Evolutionary conservation across 1,139 yeast species (phyloP), one percentile per base, ranked within the genome.

Genomic region (Eremothecium coryli): DNA sequence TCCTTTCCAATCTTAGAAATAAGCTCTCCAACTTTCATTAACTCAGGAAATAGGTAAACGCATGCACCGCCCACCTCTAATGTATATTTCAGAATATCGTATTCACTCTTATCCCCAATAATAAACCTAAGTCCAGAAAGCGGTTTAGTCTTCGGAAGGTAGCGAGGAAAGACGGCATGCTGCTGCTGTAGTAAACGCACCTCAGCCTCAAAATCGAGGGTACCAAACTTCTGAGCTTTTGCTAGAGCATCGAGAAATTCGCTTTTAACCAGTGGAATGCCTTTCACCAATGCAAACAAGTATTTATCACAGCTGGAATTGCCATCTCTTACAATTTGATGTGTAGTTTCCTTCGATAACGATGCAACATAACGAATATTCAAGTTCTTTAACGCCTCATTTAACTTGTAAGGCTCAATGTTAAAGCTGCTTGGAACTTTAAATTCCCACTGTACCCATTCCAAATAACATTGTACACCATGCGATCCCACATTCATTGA

Each of bases 211-310:
- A 43, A 44, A 14, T 37, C 36, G 10, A 35, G 29, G 12, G 30
- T 27, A 9, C 26, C 31, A 16, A 36, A 26, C 10, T 31, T n/a
- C 7, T 33, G 11, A 4, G 22, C 17, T 15, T 23, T 20, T 4
- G 23, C n/a, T n/a, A 39, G 27, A 6, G 31, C 35, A n/a, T 15
- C 26, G 14, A 45, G 18, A 25, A 43, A 42, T n/a, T 27, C 33
- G 6, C 33, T 30, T 1, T 32, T 33, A 28, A 41, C 35, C 3
- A 44, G 26, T 10, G 41, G 40, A 9, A 43, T 33, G 3, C 40
- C 37, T 22, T 38, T 37, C 3, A 41, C 30, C 9, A 44, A 33
- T 7, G 46, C 40, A 32, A 40, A 44, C 17, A 45, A 35, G 29
- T 37, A 33, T 25, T 32, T 27, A 24, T 40, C 32, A 26, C 32